Evolutionary conservation across 1,284 basidiomycete genomes (phyloP).

Genomic region (Ustilago bromivora): DNA sequence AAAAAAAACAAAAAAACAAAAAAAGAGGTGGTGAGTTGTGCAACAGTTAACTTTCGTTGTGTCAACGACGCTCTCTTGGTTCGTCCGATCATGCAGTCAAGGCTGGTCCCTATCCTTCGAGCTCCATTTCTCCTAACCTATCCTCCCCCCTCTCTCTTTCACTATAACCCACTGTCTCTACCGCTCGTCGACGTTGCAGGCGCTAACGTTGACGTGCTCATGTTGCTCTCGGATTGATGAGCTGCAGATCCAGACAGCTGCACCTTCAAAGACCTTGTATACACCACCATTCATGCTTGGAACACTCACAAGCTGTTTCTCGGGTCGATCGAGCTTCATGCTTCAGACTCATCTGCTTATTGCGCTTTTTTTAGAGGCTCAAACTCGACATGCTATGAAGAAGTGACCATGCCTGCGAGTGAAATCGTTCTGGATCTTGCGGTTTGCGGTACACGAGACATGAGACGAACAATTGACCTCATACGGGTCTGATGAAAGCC

Average conservation of each 20-base stretch:
- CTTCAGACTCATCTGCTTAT: not conserved
- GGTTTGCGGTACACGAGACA: not conserved
- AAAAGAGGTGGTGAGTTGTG: not conserved
- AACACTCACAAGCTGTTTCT: slow-evolving; percentile 1
- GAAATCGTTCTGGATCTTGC: too few species aligned
- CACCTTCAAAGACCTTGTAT: not conserved
- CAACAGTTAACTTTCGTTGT: too few species aligned
- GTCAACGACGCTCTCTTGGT: too few species aligned
- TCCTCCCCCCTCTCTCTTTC: not conserved
- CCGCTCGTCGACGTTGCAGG: not conserved
- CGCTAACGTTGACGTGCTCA: not conserved
- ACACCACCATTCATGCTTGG: slow-evolving; percentile 3
- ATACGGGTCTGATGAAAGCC: not conserved
- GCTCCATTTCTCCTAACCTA: too few species aligned
- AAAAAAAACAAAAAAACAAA: not conserved
- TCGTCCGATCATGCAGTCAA: too few species aligned
- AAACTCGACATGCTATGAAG: not conserved
- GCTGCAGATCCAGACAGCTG: not conserved
- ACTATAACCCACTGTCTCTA: not conserved
- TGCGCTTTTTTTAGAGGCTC: not conserved
- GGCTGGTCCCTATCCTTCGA: too few species aligned
- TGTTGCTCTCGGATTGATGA: not conserved
- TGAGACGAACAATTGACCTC: not conserved
- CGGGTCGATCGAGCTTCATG: not conserved
- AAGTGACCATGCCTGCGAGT: too few species aligned